Conservation (phyloP, 2,329 filamentous ascomycete species). For the Fonsecaea multimorphosa region DNA sequence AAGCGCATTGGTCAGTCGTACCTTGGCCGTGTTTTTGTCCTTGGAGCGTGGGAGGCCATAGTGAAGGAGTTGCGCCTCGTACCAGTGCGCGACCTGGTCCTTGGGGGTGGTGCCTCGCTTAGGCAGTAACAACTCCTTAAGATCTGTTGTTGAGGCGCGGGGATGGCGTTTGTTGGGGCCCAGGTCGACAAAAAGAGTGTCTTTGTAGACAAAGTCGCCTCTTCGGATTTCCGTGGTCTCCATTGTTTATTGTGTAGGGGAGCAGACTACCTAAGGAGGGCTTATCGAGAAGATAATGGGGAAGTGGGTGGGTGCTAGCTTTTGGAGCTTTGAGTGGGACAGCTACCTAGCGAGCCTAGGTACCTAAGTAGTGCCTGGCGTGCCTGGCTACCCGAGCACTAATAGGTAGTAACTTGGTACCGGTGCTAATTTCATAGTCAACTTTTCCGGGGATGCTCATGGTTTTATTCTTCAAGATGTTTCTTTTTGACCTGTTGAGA, state of each 20-base stretch:
- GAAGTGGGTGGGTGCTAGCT: neutral
- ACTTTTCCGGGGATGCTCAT: no score
- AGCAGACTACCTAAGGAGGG: no score
- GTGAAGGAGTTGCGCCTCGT: conserved; percentile 67
- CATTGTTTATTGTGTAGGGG: conserved; percentile 12
- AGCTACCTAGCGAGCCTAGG: no score
- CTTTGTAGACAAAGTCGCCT: conserved; percentile 37
- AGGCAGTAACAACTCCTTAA: conserved; percentile 52
- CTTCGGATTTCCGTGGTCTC: conserved; percentile 23
- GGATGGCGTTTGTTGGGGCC: conserved; percentile 55
- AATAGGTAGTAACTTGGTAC: no score
- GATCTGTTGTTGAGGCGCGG: conserved; percentile 53
- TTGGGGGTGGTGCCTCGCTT: conserved; percentile 39
- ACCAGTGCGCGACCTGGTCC: conserved; percentile 66
- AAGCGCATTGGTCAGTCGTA: conserved; percentile 64
- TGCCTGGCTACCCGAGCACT: no score
- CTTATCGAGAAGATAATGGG: neutral
- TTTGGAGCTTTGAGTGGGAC: no score
- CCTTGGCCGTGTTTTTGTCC: conserved; percentile 64
- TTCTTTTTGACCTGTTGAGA: no score
- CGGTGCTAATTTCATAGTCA: no score
- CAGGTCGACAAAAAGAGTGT: conserved; percentile 55
- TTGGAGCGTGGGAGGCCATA: conserved; percentile 65
- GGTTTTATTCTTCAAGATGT: no score
- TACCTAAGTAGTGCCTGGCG: no score